Base-by-base conservation (phyloP, 2,329 filamentous ascomycete genomes). In the Gremmenia infestans region DNA sequence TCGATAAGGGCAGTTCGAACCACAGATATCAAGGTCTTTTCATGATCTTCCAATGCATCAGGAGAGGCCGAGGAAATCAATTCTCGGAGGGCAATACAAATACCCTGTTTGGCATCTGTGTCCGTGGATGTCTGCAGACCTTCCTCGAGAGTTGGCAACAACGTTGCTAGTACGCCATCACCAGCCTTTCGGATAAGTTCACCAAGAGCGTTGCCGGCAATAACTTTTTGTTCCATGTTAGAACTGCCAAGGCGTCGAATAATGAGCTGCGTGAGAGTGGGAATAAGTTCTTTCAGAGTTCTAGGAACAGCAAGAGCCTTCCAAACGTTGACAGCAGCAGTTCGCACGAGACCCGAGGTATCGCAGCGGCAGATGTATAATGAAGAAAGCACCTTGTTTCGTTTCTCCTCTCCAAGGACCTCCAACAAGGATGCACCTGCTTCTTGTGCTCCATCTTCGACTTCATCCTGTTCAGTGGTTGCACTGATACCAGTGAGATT, bases 211-310 rank as follows among this genome's bases (percentile, higher is more conserved):
- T 97, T 97, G 71, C 93, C 93, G 63, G 95, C 94, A 78, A 99
- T 99, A 65, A 96, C 88, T 78, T 97, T 97, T 73, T 99, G 94
- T 72, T 99, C 94, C 87, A 96, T 92, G 69, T 97, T 97, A 47
- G 92, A 88, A 71, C 92, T 97, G 60, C 91, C 94, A 64, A 99
- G 82, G 49, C 94, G 89, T 57, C 90, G 86, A 70, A 99, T 97
- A 65, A 99, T 88, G 61, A 99, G 85, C 71, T 97, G 92, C 5
- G 91, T 96, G 58, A 99, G 86, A 1, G 91, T 97, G 46, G 94
- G 93, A 48, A 97, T 88, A 67, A 99, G 83, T 70, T 99, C 94
- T 76, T 96, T 96, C 67, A 99, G 85, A 14, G 89, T 97, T 64
- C 86, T 87, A 35, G 94, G 94, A 58, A 9, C 89, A 48, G 99